Percentiles rank a stretch among this genome's conserved stretches.
These are phyloP conservation scores for sweet orange (Citrus sinensis) DNA, from an alignment of 345 rosid species.

Conservation along the genomic window DVS_A1.0 CM039169.1:17867501-17868000, in stretches of 20 bases:
- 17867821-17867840: conserved; percentile 12
- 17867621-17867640: conserved; percentile 14
- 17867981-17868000: background rate
- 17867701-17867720: conserved; percentile 56
- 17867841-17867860: conserved; percentile 42
- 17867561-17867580: background rate
- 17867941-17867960: conserved; percentile 29
- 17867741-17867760: conserved; percentile 38
- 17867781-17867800: background rate
- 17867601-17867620: conserved; percentile 1
- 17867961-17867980: background rate
- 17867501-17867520: background rate
- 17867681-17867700: conserved; percentile 55
- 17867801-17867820: background rate
- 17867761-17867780: background rate
- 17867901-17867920: conserved; percentile 55
- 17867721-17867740: conserved; percentile 51
- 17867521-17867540: background rate
- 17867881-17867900: conserved; percentile 55
- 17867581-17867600: conserved; percentile 1
- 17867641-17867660: conserved; percentile 13
- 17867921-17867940: conserved; percentile 87
- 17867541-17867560: background rate
- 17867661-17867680: conserved; percentile 40
- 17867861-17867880: conserved; percentile 48